Percentiles rank a stretch among this genome's conserved stretches.
Evolutionary conservation across 2,329 filamentous ascomycete species (phyloP).

Genomic region (Pyrenophora seminiperda): DNA sequence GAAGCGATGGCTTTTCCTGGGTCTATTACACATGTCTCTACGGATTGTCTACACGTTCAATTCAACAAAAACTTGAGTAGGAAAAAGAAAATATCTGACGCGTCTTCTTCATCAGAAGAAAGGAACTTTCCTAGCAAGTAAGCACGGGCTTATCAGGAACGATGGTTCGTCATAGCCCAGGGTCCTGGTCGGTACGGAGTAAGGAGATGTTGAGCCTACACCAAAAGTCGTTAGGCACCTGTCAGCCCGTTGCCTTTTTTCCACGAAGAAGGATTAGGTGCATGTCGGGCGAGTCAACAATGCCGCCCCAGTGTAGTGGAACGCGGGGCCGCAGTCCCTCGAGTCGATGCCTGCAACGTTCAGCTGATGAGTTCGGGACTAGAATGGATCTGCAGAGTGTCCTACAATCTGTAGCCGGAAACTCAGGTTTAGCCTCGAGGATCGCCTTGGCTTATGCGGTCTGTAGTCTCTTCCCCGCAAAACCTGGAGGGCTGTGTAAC

Average conservation of each 20-base stretch:
- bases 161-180: background rate
- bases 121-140: constrained; percentile 1
- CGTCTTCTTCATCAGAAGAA: background rate
- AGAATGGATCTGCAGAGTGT: constrained; percentile 17
- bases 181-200: background rate
- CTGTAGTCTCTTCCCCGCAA: constrained; percentile 9
- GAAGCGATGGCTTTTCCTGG: background rate
- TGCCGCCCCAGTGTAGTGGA: constrained; percentile 16
- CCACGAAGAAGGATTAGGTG: background rate
- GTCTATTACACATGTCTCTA: background rate
- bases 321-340: constrained; percentile 38
- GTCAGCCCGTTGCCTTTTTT: background rate
- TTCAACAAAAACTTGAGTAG: background rate
- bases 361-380: constrained; percentile 20
- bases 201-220: background rate
- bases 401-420: constrained; percentile 8
- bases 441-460: constrained; percentile 11
- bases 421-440: constrained; percentile 21
- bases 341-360: constrained; percentile 20
- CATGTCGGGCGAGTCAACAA: constrained; percentile 1
- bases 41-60: background rate
- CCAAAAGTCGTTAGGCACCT: constrained; percentile 1
- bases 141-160: background rate
- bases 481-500: background rate
- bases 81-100: background rate